Base-by-base conservation (phyloP, 495 filamentous ascomycete genomes). In the Hyaloscypha variabilis region DNA sequence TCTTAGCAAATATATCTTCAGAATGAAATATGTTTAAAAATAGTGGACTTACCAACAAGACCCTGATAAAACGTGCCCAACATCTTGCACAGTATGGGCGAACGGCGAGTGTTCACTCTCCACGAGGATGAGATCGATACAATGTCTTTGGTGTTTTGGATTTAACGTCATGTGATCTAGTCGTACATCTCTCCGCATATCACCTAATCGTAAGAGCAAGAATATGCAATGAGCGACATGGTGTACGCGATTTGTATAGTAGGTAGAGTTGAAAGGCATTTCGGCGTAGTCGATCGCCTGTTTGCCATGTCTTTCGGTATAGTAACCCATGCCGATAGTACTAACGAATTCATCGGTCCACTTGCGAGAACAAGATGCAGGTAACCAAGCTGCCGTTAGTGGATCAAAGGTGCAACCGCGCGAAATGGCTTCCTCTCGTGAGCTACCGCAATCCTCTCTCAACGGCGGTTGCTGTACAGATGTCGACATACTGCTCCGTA, bases 321-420 rank as follows among this genome's bases (percentile, higher is more conserved):
- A 59, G 31, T 59, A 59, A 31, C 56, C 56, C 28, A 59, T 39
- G 28, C 31, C 56, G 21, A 29, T 39, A 29, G 31, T 59, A 42
- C 23, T 59, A 29, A 59, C 24, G 24, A 59, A 59, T 36, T 59
- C 56, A 39, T 59, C 28, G n/a, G n/a, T 29, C 26, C 31, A 59
- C 56, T 59, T 59, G 56, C 56, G 56, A 59, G 56, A 59, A 59
- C 56, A 59, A 59, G 56, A 36, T 59, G 56, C 56, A 59, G 56
- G 56, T 23, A 59, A 29, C 56, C 56, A 59, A 59, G 56, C 19
- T 59, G 56, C 56, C 28, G 56, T 59, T 29, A 59, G 56, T 29
- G 28, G 56, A 29, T 59, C 56, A 59, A 59, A 59, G 26, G 56
- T 26, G 31, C 56, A 59, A 42, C 56, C 56, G n/a, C n/a, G 31